Conservation (phyloP, 306 rosid species). For the Vigna trinervia region DNA sequence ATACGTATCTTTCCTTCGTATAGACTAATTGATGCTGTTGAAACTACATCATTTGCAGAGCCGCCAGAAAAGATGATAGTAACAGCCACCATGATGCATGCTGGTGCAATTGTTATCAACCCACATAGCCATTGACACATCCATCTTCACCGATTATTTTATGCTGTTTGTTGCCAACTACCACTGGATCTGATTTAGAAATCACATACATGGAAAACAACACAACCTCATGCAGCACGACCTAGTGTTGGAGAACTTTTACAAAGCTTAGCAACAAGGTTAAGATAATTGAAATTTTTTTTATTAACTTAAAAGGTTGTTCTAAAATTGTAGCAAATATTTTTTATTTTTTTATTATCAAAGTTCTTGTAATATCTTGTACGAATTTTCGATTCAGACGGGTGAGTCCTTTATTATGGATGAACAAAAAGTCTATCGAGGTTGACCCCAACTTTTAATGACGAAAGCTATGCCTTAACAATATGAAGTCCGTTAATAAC, state of each 20-base stretch:
- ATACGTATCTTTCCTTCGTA: slow-evolving; percentile 30
- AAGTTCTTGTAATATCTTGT: too few species aligned
- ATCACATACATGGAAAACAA: slow-evolving; percentile 7
- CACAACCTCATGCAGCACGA: not conserved
- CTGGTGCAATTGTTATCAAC: slow-evolving; percentile 9
- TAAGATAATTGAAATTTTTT: not conserved
- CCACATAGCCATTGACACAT: not conserved
- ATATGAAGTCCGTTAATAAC: not conserved
- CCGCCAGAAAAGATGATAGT: slow-evolving; percentile 30
- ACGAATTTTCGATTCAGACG: not conserved
- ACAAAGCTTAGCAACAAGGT: not conserved
- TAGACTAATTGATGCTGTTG: slow-evolving; percentile 6
- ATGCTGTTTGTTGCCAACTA: slow-evolving; percentile 25
- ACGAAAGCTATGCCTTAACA: not conserved
- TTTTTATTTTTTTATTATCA: not conserved
- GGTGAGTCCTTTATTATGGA: not conserved
- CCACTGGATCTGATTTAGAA: not conserved
- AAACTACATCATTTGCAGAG: slow-evolving; percentile 3
- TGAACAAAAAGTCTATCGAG: not conserved
- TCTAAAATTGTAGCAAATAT: not conserved
- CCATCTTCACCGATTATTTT: not conserved
- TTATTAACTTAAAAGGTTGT: not conserved
- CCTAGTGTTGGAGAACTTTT: not conserved
- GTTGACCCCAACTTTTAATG: slow-evolving; percentile 14
- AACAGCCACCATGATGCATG: slow-evolving; percentile 2